These are phyloP conservation scores for Ehretia macrophylla DNA, from an alignment of 257 asterid genomes.

Conservation along the genomic window DNA sequence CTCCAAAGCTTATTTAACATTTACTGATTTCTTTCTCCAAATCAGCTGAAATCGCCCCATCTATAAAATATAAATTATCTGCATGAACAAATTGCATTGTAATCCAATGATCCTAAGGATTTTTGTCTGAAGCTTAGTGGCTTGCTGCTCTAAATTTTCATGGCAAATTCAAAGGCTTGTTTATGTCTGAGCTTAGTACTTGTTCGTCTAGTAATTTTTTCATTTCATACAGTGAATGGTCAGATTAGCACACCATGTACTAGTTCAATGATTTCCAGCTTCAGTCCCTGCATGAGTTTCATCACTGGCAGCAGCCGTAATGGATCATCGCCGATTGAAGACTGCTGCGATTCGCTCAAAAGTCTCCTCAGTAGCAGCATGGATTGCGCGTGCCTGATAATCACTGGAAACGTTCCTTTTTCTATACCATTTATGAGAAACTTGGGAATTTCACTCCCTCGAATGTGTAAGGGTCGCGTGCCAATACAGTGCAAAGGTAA, in stretches of 20 bases:
- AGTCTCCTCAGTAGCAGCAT: neutral
- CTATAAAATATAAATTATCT: constrained; percentile 21
- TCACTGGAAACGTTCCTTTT: constrained; percentile 12
- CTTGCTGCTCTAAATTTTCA: neutral
- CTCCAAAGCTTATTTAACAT: constrained; percentile 41
- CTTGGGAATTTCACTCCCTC: constrained; percentile 11
- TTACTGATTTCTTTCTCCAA: constrained; percentile 37
- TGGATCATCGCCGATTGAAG: neutral
- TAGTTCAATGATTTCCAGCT: constrained; percentile 38
- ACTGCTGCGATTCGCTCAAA: constrained; percentile 8
- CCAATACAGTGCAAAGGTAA: constrained; percentile 15
- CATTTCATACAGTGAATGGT: constrained; percentile 24
- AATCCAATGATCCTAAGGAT: neutral
- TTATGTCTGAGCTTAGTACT: constrained; percentile 9
- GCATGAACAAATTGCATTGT: neutral
- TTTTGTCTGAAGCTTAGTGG: too few relatives aligned
- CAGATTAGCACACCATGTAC: constrained; percentile 63
- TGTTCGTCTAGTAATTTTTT: constrained; percentile 13
- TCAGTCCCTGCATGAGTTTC: constrained; percentile 37
- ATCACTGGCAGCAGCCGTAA: constrained; percentile 6
- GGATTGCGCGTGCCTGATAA: constrained; percentile 8
- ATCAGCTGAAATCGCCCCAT: constrained; percentile 8
- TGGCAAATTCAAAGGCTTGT: constrained; percentile 22
- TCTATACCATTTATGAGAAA: constrained; percentile 3
- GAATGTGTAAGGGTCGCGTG: neutral